phyloP scores from a whole-genome alignment of 2,329 filamentous ascomycete species.

The Fulvia fulva region DNA sequence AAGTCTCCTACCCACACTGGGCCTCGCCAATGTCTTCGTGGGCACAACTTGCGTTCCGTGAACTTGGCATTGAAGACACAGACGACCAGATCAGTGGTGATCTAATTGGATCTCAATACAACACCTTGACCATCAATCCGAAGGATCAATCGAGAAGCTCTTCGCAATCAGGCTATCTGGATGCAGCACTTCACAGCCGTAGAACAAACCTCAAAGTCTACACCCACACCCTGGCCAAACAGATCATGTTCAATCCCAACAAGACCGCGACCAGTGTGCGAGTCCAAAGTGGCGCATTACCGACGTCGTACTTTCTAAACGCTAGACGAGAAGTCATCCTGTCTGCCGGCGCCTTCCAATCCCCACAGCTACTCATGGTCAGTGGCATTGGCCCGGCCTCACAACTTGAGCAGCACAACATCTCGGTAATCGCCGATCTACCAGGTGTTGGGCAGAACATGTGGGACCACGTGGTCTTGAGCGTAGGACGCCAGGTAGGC shows the following conservation, averaged over 20 bases:
- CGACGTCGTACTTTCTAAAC: neutral
- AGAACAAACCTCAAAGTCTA: slow-evolving; percentile 45
- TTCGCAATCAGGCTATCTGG: slow-evolving; percentile 7
- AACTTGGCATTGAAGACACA: neutral
- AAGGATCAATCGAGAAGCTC: slow-evolving; percentile 1
- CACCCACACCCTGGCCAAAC: slow-evolving; percentile 21
- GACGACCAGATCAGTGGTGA: neutral
- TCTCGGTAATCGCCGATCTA: slow-evolving; percentile 52
- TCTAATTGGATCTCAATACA: neutral
- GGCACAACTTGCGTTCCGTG: neutral
- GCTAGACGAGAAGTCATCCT: slow-evolving; percentile 44
- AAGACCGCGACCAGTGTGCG: slow-evolving; percentile 27
- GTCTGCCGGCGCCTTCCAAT: slow-evolving; percentile 42
- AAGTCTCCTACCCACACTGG: slow-evolving; percentile 2
- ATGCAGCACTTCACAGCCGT: neutral
- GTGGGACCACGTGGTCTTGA: slow-evolving; percentile 56
- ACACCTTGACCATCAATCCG: neutral
- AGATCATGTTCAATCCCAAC: slow-evolving; percentile 30
- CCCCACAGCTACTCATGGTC: slow-evolving; percentile 52
- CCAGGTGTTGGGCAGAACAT: slow-evolving; percentile 62
- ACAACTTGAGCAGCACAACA: slow-evolving; percentile 51
- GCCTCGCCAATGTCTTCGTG: neutral
- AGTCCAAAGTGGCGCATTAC: slow-evolving; percentile 32
- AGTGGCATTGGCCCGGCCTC: slow-evolving; percentile 55
- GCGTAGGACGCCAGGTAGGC: slow-evolving; percentile 30